Evolutionary conservation across 2,329 filamentous ascomycete species (phyloP), one percentile per base, ranked within the genome.

Genomic region (Colletotrichum sansevieriae): DNA sequence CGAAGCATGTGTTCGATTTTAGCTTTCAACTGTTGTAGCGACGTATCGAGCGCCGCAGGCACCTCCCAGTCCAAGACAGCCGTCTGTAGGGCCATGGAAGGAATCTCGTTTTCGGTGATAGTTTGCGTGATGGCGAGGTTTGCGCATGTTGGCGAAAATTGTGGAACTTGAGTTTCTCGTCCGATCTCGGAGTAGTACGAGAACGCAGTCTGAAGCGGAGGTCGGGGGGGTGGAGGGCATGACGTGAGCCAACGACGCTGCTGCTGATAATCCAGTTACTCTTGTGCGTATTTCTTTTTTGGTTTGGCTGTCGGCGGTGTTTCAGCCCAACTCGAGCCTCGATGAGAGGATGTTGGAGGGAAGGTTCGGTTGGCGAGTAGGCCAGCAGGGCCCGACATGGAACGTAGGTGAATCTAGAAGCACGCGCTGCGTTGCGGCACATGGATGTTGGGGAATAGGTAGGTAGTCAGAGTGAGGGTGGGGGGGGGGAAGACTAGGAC

Each of bases 121-220:
- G 57, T 60, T 60, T 49, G 29, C 20, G 44, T 39, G 46, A 59
- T 39, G 29, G 43, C 43, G 56, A 47, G 55, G 39, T 35, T 13
- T 29, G 25, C 39, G 39, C 41, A 35, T 46, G 55, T 58, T n/a
- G 41, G 13, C 25, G 55, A 15, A 58, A 58, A 6, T 46, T 41
- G 22, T n/a, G 49, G 49, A 15, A 37, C 15, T 29, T 9, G 1
- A 18, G 22, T 54, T 20, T 29, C 8, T 55, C 35, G 35, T 55
- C 52, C 25, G 52, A 55, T 55, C 15, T 20, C 15, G 9, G 13
- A n/a, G 43, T n/a, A 44, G n/a, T 2, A 15, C 12, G 13, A 22
- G 2, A 18, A n/a, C 43, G 43, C 13, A 12, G 11, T n/a, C n/a
- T 55, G 22, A 22, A 22, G 22, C 3, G 25, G 25, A 25, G 25